Evolutionary conservation across 345 rosid genomes (phyloP), one percentile per base, ranked within the genome.

Genomic region (Hevea brasiliensis): DNA sequence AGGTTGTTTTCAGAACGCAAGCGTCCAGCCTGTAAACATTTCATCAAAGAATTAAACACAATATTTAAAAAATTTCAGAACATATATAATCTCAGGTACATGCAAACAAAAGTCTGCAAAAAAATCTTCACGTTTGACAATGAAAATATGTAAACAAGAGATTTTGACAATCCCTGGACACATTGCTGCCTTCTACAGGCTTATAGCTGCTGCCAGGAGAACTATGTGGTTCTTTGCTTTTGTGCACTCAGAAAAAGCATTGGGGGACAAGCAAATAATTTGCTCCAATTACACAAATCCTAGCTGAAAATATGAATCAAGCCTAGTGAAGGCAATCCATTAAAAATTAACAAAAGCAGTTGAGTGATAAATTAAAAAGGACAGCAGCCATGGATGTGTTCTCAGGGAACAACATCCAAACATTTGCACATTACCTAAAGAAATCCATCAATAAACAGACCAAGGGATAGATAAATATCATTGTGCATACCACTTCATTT

Each of bases 1-100:
- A 92, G 44, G 72, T 79, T 84, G 79, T 93, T 92, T 82, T 88
- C 99, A 32, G 88, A 83, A 68, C 65, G 85, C 83, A 95, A 71
- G 55, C 75, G 88, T 56, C 88, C 83, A 54, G 60, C 89, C 97
- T 92, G 82, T 67, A 80, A 72, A 64, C 15, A 48, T 27, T 50
- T 63, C 65, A 65, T 62, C 71, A 64, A 62, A 51, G 55, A 60
- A 68, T 76, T 51, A 66, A 59, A 60, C 56, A 56, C 59, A 55
- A 44, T 17, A 24, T 3, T 53, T 41, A 37, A 17, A 37, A 18
- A 14, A 35, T 37, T 27, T 44, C 60, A 67, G 60, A 26, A 61
- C 58, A 75, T 45, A 11, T 47, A 70, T 21, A 21, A 44, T 41
- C 64, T 62, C 14, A 47, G 44, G 27, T 47, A 32, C 4, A 32